Evolutionary conservation across 164 flowering plant species (phyloP).

Genomic region (Malania oleifera): DNA sequence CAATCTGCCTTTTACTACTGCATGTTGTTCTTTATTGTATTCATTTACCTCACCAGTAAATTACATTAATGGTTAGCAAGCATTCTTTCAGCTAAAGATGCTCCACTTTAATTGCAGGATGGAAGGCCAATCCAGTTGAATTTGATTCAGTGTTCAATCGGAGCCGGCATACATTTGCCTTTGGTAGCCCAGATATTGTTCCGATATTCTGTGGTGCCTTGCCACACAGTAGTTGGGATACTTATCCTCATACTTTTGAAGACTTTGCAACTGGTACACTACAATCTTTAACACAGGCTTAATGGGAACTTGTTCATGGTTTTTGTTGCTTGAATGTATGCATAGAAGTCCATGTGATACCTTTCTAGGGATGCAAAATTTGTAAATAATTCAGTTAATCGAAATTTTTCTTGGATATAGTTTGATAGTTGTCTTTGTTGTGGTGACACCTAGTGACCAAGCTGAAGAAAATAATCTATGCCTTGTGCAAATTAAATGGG

Average conservation of each 20-base stretch:
- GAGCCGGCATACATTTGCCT: constrained; percentile 76
- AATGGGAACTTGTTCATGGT: not conserved
- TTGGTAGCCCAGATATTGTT: constrained; percentile 94
- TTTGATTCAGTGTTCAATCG: constrained; percentile 93
- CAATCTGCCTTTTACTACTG: not conserved
- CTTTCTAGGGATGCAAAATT: too few relatives aligned
- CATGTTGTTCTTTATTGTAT: not conserved
- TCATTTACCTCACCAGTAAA: not conserved
- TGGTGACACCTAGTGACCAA: too few relatives aligned
- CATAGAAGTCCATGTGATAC: too few relatives aligned
- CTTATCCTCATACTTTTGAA: constrained; percentile 89
- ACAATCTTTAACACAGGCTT: not conserved
- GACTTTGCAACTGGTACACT: constrained; percentile 86
- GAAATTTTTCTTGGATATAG: too few relatives aligned
- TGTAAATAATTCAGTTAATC: too few relatives aligned
- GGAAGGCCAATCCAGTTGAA: constrained; percentile 99
- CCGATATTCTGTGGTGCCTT: constrained; percentile 93
- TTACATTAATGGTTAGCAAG: not conserved
- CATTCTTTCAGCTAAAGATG: constrained; percentile 7
- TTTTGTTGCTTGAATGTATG: constrained; percentile 2
- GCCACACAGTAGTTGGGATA: constrained; percentile 81
- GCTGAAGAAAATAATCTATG: too few relatives aligned
- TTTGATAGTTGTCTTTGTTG: too few relatives aligned
- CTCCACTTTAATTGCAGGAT: constrained; percentile 45
- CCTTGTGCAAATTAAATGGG: too few relatives aligned